Evolutionary conservation across 371 early-diverging fungal genomes (phyloP), one percentile per base, ranked within the genome.

Genomic region (Cokeromyces recurvatus): DNA sequence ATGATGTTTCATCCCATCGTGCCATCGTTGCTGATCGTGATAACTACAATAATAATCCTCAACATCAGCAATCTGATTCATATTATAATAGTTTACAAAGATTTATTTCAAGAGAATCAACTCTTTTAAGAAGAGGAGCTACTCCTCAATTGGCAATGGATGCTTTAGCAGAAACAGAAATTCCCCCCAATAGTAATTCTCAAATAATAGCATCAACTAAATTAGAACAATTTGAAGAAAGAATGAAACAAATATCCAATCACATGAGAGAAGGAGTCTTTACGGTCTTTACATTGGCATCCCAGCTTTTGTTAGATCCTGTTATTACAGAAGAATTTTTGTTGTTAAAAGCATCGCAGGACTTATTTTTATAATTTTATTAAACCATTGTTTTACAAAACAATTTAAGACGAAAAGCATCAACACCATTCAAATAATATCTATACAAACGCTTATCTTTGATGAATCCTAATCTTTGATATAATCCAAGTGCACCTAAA

Each of bases 351-450:
- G 38, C 46, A 11, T 8, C 5, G 11, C 5, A 5, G 11, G 8
- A 29, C 5, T 11, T 29, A 29, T 5, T 8, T 8, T 29, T 29
- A 29, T 29, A 29, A 29, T 8, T 11, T 29, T 29, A 29, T 48
- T 52, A 42, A 2, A 66, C 59, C 72, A 75, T 75, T 14, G 70
- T 69, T 43, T 74, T 76, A 44, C 79, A 79, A 61, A 82, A 89
- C 16, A 91, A 59, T 58, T 92, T 92, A 9, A 92, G 63, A 40
- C 97, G 67, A 63, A 85, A 95, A 0, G 98, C 98, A 62, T 95
- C 98, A 4, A 84, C 82, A 0, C 98, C 98, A 46, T 91, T 91
- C 37, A 97, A 66, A 62, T 97, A 98, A 58, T 97, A 97, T 29
- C 94, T 70, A 58, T 80, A 77, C 38, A 97, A 68, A 23, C 94